Conservation (phyloP, 805 yeast species). For the Priceomyces castillae region DNA sequence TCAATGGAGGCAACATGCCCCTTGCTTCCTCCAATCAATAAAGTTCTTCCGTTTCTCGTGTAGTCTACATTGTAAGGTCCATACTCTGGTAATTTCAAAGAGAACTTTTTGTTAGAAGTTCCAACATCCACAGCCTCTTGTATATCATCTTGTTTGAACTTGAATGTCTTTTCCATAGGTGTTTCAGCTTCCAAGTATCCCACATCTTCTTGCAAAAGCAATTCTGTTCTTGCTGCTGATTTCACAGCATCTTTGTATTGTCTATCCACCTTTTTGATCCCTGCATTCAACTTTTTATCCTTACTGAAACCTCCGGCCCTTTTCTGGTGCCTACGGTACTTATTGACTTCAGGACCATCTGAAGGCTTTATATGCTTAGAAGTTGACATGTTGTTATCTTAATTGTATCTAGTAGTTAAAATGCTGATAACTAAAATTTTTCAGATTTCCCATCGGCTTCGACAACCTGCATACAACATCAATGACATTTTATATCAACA, state of each 20-base stretch:
- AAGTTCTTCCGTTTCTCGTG: conserved; percentile 81
- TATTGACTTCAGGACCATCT: conserved; percentile 20
- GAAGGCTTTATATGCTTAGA: conserved; percentile 20
- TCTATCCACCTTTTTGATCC: conserved; percentile 63
- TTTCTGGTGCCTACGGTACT: conserved; percentile 23
- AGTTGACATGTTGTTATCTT: conserved; percentile 12
- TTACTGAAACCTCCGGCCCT: conserved; percentile 37
- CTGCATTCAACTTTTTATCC: conserved; percentile 62
- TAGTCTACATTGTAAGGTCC: conserved; percentile 88
- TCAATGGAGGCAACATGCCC: conserved; percentile 97
- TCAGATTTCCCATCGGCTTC: conserved; percentile 3
- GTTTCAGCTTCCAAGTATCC: conserved; percentile 92
- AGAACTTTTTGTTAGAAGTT: conserved; percentile 73
- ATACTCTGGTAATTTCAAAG: conserved; percentile 66
- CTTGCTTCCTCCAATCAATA: conserved; percentile 81
- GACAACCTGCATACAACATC: conserved; percentile 2
- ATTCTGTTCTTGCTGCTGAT: conserved; percentile 83
- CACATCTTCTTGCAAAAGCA: conserved; percentile 75
- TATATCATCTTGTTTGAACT: conserved; percentile 79
- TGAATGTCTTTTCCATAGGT: conserved; percentile 85
- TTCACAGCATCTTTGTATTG: conserved; percentile 75
- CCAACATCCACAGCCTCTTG: conserved; percentile 69
- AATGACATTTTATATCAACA: background rate
- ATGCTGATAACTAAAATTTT: conserved; percentile 7
- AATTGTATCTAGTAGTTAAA: conserved; percentile 11